Evolutionary conservation across 257 asterid genomes (phyloP).

Genomic region (Plantago major): DNA sequence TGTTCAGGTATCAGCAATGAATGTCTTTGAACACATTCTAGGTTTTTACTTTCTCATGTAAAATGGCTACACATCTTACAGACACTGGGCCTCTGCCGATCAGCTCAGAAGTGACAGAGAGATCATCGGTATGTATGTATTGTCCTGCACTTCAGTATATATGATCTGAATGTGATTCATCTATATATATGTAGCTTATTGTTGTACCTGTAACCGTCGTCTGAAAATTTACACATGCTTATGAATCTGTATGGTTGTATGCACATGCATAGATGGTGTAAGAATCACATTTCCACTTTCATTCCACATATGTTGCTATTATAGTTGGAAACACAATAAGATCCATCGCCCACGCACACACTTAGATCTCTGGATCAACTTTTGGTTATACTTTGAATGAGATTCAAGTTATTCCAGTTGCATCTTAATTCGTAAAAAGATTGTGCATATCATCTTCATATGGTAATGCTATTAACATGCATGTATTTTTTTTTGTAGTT

Average conservation of each 20-base stretch:
- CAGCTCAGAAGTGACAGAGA: constrained; percentile 40
- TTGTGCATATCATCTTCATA: neutral
- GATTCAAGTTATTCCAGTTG: neutral
- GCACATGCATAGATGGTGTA: too few species aligned
- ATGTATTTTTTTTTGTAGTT: constrained; percentile 38
- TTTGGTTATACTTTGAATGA: neutral
- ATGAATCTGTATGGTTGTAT: too few species aligned
- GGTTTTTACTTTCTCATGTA: constrained; percentile 12
- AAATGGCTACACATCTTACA: constrained; percentile 28
- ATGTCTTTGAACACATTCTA: constrained; percentile 5
- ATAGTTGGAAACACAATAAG: neutral
- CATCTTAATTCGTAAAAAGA: too few species aligned
- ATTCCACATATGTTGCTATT: neutral
- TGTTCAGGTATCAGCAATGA: constrained; percentile 45
- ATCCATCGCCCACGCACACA: neutral
- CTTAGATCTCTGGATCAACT: too few species aligned
- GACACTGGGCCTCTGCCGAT: constrained; percentile 36
- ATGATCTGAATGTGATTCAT: constrained; percentile 4
- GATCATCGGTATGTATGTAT: constrained; percentile 50
- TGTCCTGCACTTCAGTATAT: neutral
- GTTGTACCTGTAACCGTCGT: too few species aligned
- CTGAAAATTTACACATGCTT: too few species aligned
- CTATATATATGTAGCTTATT: too few species aligned
- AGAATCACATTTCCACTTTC: too few species aligned
- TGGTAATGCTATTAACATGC: constrained; percentile 7